A percentile compares a stretch with the other conserved stretches of the same genome.
These are phyloP conservation scores for Hypericum perforatum DNA, from an alignment of 345 rosid species.

Conservation along the genomic window DNA sequence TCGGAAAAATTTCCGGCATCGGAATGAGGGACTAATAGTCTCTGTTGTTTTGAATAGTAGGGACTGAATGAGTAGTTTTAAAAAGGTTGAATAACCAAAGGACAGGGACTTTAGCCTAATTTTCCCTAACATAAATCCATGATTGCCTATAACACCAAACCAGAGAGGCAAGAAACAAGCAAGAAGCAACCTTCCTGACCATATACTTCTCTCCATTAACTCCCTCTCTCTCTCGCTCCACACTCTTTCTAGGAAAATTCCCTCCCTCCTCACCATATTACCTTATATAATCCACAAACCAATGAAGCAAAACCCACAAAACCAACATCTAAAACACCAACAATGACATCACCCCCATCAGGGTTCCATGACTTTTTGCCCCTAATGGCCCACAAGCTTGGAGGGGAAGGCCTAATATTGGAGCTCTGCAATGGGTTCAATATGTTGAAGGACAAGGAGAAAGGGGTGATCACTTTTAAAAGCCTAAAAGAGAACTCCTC, in stretches of 20 bases:
- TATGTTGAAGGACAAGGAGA: slow-evolving; percentile 51
- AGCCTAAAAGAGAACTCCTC: slow-evolving; percentile 53
- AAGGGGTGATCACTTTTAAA: slow-evolving; percentile 64
- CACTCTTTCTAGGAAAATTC: slow-evolving; percentile 54
- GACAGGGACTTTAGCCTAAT: too few relatives aligned
- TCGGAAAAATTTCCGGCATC: too few relatives aligned
- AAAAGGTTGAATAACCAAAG: too few relatives aligned
- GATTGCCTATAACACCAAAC: slow-evolving; percentile 8
- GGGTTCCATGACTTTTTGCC: slow-evolving; percentile 65
- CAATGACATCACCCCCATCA: not conserved
- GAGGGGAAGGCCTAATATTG: slow-evolving; percentile 65
- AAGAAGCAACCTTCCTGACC: slow-evolving; percentile 18
- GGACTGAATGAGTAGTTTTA: too few relatives aligned
- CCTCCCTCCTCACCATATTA: not conserved
- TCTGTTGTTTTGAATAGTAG: too few relatives aligned
- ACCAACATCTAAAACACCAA: not conserved
- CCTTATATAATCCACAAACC: not conserved
- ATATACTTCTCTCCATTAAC: slow-evolving; percentile 44
- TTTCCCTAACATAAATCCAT: too few relatives aligned
- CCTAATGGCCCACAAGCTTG: slow-evolving; percentile 64
- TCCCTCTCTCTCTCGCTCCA: too few relatives aligned
- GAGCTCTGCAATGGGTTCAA: slow-evolving; percentile 81
- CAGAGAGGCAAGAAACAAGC: not conserved
- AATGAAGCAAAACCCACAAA: slow-evolving; percentile 14
- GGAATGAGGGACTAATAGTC: too few relatives aligned